Evolutionary conservation across 225 moss, liverwort and hornwort species (phyloP).

Genomic region (Physcomitrium patens): DNA sequence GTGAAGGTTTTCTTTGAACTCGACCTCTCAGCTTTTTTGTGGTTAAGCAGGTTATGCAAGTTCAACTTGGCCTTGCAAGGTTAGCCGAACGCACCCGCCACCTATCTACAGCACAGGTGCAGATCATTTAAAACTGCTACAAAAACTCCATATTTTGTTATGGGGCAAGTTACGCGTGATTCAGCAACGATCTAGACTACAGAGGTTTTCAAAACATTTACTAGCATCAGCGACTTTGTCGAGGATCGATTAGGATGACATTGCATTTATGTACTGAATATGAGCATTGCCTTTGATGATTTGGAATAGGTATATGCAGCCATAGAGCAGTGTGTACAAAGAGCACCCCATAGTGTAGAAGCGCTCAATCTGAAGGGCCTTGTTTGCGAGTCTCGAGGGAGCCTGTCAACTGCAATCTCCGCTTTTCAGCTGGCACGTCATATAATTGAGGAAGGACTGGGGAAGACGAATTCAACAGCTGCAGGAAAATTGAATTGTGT

Average conservation of each 20-base stretch:
- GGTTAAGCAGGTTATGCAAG: conserved; percentile 71
- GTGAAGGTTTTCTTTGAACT: not conserved
- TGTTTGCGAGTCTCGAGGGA: conserved; percentile 83
- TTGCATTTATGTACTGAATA: conserved; percentile 8
- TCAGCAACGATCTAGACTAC: conserved; percentile 7
- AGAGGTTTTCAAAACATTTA: conserved; percentile 17
- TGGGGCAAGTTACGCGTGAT: conserved; percentile 10
- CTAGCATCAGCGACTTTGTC: conserved; percentile 14
- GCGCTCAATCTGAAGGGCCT: conserved; percentile 88
- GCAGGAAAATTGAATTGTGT: conserved; percentile 49
- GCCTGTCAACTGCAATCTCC: conserved; percentile 63
- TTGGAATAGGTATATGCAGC: conserved; percentile 82
- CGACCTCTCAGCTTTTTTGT: conserved; percentile 19
- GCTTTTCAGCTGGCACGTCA: conserved; percentile 67
- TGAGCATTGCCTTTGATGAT: conserved; percentile 31
- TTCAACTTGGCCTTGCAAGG: conserved; percentile 89
- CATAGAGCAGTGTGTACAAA: conserved; percentile 75
- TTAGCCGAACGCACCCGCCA: conserved; percentile 77
- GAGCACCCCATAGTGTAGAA: conserved; percentile 77
- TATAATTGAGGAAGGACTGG: conserved; percentile 44
- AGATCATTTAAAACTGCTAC: not conserved
- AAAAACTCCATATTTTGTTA: not conserved
- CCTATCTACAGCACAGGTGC: conserved; percentile 79
- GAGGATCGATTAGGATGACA: conserved; percentile 4
- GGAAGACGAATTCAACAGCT: conserved; percentile 31